A percentile compares a stretch with the other conserved stretches of the same genome.
phyloP scores from a whole-genome alignment of 2,329 filamentous ascomycete species.

The Trichoderma cornu-damae region DNA sequence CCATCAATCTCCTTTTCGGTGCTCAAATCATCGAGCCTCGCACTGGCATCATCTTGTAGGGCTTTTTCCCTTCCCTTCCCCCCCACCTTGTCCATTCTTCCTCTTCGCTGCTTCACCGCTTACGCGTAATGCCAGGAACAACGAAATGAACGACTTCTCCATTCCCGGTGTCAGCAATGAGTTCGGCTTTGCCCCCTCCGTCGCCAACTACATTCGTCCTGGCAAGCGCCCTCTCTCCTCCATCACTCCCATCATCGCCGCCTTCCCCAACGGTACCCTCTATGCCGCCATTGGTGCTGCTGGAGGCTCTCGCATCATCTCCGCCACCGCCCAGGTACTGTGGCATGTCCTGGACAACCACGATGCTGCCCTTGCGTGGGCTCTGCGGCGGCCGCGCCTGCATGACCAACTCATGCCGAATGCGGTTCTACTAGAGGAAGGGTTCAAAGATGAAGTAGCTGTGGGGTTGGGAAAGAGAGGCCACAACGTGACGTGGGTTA shows the following conservation, averaged over 20 bases:
- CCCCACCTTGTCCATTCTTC: too few relatives aligned
- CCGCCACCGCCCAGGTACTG: constrained; percentile 67
- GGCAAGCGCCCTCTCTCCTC: constrained; percentile 79
- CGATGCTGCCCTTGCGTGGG: constrained; percentile 51
- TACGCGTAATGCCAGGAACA: constrained; percentile 39
- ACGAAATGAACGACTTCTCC: constrained; percentile 75
- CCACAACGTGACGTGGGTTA: constrained; percentile 68
- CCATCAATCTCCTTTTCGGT: constrained; percentile 83
- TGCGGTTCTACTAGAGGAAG: constrained; percentile 59
- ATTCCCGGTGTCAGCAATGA: constrained; percentile 72
- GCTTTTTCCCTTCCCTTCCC: constrained; percentile 31
- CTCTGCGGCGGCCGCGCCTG: constrained; percentile 61
- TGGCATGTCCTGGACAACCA: constrained; percentile 71
- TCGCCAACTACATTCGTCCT: constrained; percentile 74
- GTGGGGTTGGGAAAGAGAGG: constrained; percentile 58
- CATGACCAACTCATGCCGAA: constrained; percentile 82
- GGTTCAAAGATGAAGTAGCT: constrained; percentile 60
- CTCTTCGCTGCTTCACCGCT: neutral
- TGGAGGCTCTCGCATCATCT: constrained; percentile 79
- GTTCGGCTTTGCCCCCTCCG: constrained; percentile 78
- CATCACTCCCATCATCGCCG: constrained; percentile 72
- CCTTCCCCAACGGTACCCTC: constrained; percentile 56
- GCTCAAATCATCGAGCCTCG: constrained; percentile 71
- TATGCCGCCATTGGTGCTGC: constrained; percentile 69
- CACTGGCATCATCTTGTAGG: constrained; percentile 70